phyloP scores from a whole-genome alignment of 2,329 filamentous ascomycete species.

The Alternaria sp. region DNA sequence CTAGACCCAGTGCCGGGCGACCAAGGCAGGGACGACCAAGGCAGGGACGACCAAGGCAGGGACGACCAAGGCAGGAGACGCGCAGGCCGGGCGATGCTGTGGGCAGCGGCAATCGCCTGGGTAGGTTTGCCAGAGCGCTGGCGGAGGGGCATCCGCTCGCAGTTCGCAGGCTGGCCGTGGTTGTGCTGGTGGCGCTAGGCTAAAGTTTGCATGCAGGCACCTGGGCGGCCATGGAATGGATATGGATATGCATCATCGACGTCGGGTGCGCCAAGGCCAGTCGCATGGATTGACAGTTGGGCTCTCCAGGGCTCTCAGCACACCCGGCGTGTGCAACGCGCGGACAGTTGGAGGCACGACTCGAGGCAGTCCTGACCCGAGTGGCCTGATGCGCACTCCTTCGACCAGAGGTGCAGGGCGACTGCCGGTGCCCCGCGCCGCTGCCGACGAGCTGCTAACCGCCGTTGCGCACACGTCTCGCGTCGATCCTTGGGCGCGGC shows the following conservation, averaged over 20 bases:
- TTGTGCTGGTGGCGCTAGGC: neutral
- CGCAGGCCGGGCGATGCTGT: constrained; percentile 2
- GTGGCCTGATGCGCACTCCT: neutral
- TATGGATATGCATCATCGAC: neutral
- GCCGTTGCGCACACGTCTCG: neutral
- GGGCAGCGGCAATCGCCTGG: constrained; percentile 2
- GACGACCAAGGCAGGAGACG: neutral
- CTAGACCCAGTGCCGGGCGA: neutral
- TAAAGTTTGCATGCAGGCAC: neutral
- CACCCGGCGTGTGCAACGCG: neutral
- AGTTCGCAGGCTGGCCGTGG: neutral
- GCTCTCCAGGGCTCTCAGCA: neutral
- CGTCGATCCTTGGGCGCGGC: neutral
- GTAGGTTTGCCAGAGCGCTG: neutral
- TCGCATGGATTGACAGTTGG: neutral
- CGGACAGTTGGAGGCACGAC: neutral
- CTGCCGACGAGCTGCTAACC: constrained; percentile 1
- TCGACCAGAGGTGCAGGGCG: neutral
- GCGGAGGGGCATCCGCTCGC: neutral
- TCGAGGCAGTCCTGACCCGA: neutral
- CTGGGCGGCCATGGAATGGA: neutral
- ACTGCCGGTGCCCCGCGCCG: constrained; percentile 8
- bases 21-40: too few relatives aligned
- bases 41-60: too few relatives aligned
- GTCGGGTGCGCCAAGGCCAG: neutral